Conservation (phyloP, 2,329 filamentous ascomycete genomes). For the Trichophyton verrucosum region DNA sequence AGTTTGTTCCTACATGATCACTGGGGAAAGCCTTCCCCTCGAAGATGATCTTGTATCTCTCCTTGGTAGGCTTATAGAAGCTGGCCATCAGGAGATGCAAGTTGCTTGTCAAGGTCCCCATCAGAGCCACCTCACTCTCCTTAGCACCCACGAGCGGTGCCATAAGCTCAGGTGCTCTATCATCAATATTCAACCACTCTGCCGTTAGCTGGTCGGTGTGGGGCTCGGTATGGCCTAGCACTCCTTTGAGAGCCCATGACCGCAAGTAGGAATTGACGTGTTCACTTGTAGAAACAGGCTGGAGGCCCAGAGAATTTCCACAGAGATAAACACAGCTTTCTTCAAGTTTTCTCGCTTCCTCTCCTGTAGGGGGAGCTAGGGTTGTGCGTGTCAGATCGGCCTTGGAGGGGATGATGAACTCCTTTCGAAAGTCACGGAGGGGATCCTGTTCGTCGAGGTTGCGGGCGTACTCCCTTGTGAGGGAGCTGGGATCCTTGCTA, state of each 20-base stretch:
- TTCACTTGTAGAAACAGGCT: slow-evolving; percentile 55
- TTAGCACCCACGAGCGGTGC: slow-evolving; percentile 63
- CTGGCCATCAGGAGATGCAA: slow-evolving; percentile 71
- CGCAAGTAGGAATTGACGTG: slow-evolving; percentile 62
- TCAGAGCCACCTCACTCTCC: slow-evolving; percentile 64
- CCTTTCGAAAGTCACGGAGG: slow-evolving; percentile 48
- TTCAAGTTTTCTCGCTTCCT: slow-evolving; percentile 12
- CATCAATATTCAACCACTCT: slow-evolving; percentile 68
- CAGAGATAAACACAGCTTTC: slow-evolving; percentile 63
- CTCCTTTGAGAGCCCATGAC: slow-evolving; percentile 74
- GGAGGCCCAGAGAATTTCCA: slow-evolving; percentile 78
- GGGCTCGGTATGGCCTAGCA: slow-evolving; percentile 67
- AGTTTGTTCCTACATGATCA: slow-evolving; percentile 48
- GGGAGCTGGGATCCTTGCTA: slow-evolving; percentile 13
- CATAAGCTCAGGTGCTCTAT: slow-evolving; percentile 56
- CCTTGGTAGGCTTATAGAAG: slow-evolving; percentile 60
- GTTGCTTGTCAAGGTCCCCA: slow-evolving; percentile 77
- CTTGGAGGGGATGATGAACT: slow-evolving; percentile 69
- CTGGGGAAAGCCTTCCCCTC: slow-evolving; percentile 85
- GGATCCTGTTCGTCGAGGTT: slow-evolving; percentile 49
- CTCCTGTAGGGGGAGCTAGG: slow-evolving; percentile 29
- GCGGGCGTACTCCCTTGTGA: slow-evolving; percentile 30
- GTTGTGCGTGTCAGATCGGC: slow-evolving; percentile 55
- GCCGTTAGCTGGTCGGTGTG: slow-evolving; percentile 55
- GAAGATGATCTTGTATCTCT: slow-evolving; percentile 67